Base-by-base conservation (phyloP, 352 stramenopile genomes). In the Pythium aquatile region DNA sequence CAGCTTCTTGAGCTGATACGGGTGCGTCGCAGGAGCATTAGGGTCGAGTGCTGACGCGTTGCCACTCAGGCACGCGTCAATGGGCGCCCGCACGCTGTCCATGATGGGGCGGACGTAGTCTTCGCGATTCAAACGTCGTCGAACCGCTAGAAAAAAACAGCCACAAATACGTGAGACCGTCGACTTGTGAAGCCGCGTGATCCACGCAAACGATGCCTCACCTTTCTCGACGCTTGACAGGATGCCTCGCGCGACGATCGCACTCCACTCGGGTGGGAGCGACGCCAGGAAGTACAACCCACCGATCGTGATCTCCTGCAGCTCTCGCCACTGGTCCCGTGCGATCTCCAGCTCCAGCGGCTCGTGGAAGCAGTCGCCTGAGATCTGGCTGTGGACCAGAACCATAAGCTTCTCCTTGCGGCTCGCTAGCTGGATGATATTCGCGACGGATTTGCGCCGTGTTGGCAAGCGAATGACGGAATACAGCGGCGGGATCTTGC, bases 1-100 rank as follows among this genome's bases (percentile, higher is more conserved):
- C 52, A 66, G 32, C 28, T 66, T 66, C 61, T 66, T 66, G 52
- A 66, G 61, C 61, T 66, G 61, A 17, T 66, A 66, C 52, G 61
- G 61, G 30, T 66, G 61, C 24, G 61, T 61, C 3, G 52, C 61
- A 2, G 53, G 61, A 13, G 61, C 52, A 8, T 55, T 29, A 10
- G 53, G 32, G 40, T 61, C 61, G 42, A 49, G 28, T 6, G 52
- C 39, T 4, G 52, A 28, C 10, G n/a, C 42, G 8, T 32, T 35
- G 33, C 61, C 61, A 51, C 32, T 57, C 29, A 66, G 16, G 20
- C 61, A 66, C 26, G 40, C 52, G 26, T 66, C 40, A 24, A 66
- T 66, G n/a, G 51, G 61, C 14, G 42, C 52, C 11, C 46, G 61
- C 14, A 66, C 11, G 53, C 29, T 56, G 39, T 61, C 61, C 52